Evolutionary conservation across 768 basidiomycete genomes (phyloP).

Genomic region (Collybia mongolica): DNA sequence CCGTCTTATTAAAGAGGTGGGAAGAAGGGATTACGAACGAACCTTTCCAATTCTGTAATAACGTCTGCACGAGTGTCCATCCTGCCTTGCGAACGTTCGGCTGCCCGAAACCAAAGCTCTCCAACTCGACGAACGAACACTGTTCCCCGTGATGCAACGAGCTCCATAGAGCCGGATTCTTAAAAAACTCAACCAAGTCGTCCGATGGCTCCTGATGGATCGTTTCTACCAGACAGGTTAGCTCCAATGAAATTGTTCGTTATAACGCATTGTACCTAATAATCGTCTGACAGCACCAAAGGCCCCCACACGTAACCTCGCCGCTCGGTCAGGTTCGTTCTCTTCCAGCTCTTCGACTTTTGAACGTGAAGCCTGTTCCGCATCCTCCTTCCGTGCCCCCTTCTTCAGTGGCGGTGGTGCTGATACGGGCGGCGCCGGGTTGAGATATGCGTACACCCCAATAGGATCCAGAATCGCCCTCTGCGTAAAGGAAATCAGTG

Average conservation of each 20-base stretch:
- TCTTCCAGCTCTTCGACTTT: conserved; percentile 67
- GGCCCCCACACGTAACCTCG: conserved; percentile 66
- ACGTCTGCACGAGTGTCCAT: conserved; percentile 54
- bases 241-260: background rate
- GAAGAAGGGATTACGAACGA: conserved; percentile 1
- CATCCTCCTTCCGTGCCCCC: conserved; percentile 28
- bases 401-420: conserved; percentile 32
- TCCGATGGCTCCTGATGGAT: conserved; percentile 17
- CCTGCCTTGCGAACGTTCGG: conserved; percentile 71
- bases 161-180: conserved; percentile 60
- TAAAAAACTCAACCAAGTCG: conserved; percentile 38
- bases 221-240: conserved; percentile 12
- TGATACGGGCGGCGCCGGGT: conserved; percentile 54
- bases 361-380: conserved; percentile 32
- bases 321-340: conserved; percentile 64
- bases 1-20: background rate
- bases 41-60: conserved; percentile 50
- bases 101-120: conserved; percentile 60
- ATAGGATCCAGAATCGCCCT: conserved; percentile 59
- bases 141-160: conserved; percentile 43
- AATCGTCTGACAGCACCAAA: conserved; percentile 66
- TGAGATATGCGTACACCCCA: conserved; percentile 56
- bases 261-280: conserved; percentile 38
- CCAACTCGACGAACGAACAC: conserved; percentile 40
- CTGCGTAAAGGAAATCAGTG: conserved; percentile 52